Evolutionary conservation across 805 yeast species (phyloP).

Genomic region (Saturnispora hagleri): DNA sequence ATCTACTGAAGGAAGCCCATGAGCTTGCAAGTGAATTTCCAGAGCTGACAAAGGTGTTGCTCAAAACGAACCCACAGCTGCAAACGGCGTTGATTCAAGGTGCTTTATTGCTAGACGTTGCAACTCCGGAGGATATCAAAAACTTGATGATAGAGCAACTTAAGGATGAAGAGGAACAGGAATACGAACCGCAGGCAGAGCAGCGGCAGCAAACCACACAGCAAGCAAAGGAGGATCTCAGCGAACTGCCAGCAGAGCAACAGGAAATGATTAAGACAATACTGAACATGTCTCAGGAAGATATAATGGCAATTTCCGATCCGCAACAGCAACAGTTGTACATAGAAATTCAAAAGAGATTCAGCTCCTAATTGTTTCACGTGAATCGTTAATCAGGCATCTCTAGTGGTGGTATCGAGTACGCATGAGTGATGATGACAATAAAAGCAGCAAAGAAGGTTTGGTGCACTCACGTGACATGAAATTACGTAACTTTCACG

Average conservation of each 20-base stretch:
- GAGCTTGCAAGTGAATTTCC: conserved; percentile 50
- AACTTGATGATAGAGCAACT: conserved; percentile 9
- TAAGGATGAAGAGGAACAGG: conserved; percentile 4
- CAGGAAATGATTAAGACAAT: neutral
- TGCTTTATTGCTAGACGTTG: conserved; percentile 34
- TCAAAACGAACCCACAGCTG: conserved; percentile 71
- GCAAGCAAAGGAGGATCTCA: neutral
- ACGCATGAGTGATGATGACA: neutral
- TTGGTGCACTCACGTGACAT: neutral
- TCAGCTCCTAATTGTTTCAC: neutral
- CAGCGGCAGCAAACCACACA: neutral
- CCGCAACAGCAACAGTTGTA: neutral
- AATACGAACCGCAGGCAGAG: neutral
- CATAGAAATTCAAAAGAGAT: neutral
- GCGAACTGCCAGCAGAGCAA: neutral
- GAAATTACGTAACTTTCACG: neutral
- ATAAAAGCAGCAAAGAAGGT: too few relatives aligned
- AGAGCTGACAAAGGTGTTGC: conserved; percentile 45
- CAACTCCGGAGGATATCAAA: conserved; percentile 19
- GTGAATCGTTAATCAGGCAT: neutral
- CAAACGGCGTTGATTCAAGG: conserved; percentile 76
- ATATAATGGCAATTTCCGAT: neutral
- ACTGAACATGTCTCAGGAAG: neutral
- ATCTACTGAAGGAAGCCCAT: conserved; percentile 48
- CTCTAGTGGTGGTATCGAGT: neutral